Evolutionary conservation across 2,329 filamentous ascomycete species (phyloP).

Genomic region (Ophiostoma sp.): DNA sequence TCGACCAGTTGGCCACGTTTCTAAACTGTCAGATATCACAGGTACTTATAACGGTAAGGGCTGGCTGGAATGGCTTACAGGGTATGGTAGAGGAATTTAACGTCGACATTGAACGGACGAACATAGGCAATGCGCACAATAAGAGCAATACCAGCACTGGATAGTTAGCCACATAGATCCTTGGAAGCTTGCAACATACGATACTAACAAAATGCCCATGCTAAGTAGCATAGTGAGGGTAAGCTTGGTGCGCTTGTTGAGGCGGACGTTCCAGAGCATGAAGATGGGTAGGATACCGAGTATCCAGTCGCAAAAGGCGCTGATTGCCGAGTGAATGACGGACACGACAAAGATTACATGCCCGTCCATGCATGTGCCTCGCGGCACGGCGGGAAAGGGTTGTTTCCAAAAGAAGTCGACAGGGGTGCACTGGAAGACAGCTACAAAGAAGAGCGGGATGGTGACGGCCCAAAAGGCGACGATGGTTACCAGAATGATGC

Average conservation of each 20-base stretch:
- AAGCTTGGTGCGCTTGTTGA: conserved; percentile 44
- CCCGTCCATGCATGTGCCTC: conserved; percentile 39
- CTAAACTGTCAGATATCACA: conserved; percentile 26
- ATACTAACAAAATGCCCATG: conserved; percentile 46
- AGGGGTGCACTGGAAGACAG: conserved; percentile 46
- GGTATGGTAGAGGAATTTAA: conserved; percentile 34
- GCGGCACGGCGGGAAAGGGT: conserved; percentile 30
- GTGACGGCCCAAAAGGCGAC: conserved; percentile 32
- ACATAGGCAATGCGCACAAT: conserved; percentile 38
- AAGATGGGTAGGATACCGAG: conserved; percentile 47
- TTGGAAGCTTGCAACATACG: no score
- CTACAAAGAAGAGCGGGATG: conserved; percentile 23
- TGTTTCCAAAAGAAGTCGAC: conserved; percentile 45
- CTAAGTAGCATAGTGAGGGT: conserved; percentile 44
- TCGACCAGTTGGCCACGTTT: conserved; percentile 38
- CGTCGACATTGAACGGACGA: conserved; percentile 30
- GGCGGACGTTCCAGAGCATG: conserved; percentile 48
- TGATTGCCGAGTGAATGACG: conserved; percentile 44
- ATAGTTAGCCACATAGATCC: conserved; percentile 22
- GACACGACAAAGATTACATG: conserved; percentile 40
- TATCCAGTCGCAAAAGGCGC: conserved; percentile 47
- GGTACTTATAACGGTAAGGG: no score
- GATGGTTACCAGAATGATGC: conserved; percentile 37
- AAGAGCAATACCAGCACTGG: conserved; percentile 38
- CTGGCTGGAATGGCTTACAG: conserved; percentile 29